A percentile compares a stretch with the other conserved stretches of the same genome.
These are phyloP conservation scores for Aspergillus funiculosus DNA, from an alignment of 495 filamentous ascomycete genomes.

Conservation along the genomic window DNA sequence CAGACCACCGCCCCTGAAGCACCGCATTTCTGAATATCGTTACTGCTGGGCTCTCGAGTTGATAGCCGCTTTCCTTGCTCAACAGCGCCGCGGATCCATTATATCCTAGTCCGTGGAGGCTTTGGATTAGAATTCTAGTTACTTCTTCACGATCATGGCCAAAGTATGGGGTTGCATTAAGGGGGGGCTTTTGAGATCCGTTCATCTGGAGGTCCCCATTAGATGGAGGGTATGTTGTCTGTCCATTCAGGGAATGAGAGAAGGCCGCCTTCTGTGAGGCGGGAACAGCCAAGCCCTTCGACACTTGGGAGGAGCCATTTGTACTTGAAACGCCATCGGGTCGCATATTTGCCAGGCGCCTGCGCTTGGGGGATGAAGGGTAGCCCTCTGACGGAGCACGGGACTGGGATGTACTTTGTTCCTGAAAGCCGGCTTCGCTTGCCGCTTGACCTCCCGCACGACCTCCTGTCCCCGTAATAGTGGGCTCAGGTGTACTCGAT, in stretches of 20 bases:
- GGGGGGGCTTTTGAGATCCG: conserved; percentile 37
- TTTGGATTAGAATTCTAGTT: conserved; percentile 87
- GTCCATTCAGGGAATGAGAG: conserved; percentile 46
- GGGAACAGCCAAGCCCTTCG: conserved; percentile 39
- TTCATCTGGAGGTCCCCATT: conserved; percentile 46
- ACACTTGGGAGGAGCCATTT: conserved; percentile 45
- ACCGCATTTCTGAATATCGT: conserved; percentile 79
- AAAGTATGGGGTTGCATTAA: conserved; percentile 47
- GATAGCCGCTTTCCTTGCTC: conserved; percentile 76
- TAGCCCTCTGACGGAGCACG: conserved; percentile 32
- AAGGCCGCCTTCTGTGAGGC: conserved; percentile 37
- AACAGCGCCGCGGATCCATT: conserved; percentile 65
- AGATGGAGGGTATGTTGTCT: conserved; percentile 25
- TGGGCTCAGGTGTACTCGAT: conserved; percentile 19
- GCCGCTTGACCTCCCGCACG: conserved; percentile 20
- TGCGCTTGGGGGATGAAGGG: conserved; percentile 52
- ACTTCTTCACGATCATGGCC: conserved; percentile 93
- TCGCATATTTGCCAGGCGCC: conserved; percentile 58
- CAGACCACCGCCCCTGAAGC: conserved; percentile 72
- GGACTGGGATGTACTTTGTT: conserved; percentile 21
- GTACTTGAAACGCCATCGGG: conserved; percentile 47
- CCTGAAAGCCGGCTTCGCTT: conserved; percentile 26
- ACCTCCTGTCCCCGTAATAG: conserved; percentile 20
- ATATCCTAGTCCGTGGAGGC: conserved; percentile 83
- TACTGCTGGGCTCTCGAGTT: conserved; percentile 80